Conservation (phyloP, 371 early-diverging fungal species). For the Funneliformis caledonium region DNA sequence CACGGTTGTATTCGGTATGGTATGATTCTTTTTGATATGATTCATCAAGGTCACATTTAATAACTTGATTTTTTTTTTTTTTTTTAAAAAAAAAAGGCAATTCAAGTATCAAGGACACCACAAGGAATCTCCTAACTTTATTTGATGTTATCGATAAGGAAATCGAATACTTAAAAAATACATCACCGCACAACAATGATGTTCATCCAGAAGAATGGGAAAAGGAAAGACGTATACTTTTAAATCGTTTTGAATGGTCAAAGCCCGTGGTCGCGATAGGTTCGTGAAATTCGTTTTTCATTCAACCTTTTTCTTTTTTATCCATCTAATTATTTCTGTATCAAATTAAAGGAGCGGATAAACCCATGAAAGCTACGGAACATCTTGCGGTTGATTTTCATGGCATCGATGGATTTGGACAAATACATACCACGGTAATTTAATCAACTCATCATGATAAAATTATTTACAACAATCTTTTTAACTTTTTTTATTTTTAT, state of each 20-base stretch:
- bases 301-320: background rate
- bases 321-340: background rate
- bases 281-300: background rate
- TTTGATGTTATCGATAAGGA: conserved; percentile 43
- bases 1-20: conserved; percentile 57
- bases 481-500: background rate
- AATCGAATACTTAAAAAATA: background rate
- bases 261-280: conserved; percentile 33
- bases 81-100: conserved; percentile 50
- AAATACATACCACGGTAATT: conserved; percentile 43
- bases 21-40: conserved; percentile 44
- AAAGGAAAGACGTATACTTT: background rate
- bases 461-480: background rate
- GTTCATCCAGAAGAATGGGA: background rate
- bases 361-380: conserved; percentile 48
- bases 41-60: conserved; percentile 42
- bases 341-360: conserved; percentile 47
- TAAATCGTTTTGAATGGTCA: conserved; percentile 8
- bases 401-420: conserved; percentile 58
- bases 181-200: background rate
- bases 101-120: conserved; percentile 38
- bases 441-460: background rate
- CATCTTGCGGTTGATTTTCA: conserved; percentile 54
- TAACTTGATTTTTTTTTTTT: conserved; percentile 42
- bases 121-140: background rate